A percentile compares a stretch with the other conserved stretches of the same genome.
These are phyloP conservation scores for Pleodorina starrii DNA, from an alignment of 139 green algal genomes.

Conservation along the genomic window DNA sequence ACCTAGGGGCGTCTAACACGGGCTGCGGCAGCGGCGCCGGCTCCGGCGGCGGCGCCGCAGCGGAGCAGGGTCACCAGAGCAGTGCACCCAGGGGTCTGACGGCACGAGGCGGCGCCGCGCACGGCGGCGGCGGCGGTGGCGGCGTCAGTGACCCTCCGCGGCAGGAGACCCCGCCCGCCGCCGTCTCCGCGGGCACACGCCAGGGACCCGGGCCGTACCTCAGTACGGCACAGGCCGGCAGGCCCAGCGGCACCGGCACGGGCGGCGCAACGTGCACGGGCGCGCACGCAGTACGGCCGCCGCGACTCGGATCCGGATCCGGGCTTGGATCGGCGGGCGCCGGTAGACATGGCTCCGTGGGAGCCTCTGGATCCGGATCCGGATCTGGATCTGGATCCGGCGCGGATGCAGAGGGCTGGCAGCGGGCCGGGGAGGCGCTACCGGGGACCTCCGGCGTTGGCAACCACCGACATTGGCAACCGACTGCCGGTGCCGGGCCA, in stretches of 20 bases:
- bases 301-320: not conserved
- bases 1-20: not conserved
- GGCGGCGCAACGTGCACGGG: conserved; percentile 15
- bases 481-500: too few species aligned
- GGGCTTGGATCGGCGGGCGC: conserved; percentile 20
- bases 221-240: not conserved
- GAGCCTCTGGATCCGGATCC: not conserved
- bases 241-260: not conserved
- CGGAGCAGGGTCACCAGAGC: not conserved
- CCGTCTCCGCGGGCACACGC: not conserved
- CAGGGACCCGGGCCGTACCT: not conserved
- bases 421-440: not conserved
- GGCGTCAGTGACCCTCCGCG: too few species aligned
- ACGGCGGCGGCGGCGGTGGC: not conserved
- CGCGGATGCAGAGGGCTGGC: not conserved
- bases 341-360: not conserved
- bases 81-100: conserved; percentile 19
- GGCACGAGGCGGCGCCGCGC: not conserved
- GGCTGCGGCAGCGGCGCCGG: not conserved
- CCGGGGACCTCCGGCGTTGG: not conserved
- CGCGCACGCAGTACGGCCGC: not conserved
- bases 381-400: not conserved
- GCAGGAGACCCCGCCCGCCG: conserved; percentile 17
- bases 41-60: not conserved
- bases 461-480: too few species aligned